Percentiles rank a stretch among this genome's conserved stretches.
phyloP scores from a whole-genome alignment of 331 rosid species.

The Spiraea crenata region DNA sequence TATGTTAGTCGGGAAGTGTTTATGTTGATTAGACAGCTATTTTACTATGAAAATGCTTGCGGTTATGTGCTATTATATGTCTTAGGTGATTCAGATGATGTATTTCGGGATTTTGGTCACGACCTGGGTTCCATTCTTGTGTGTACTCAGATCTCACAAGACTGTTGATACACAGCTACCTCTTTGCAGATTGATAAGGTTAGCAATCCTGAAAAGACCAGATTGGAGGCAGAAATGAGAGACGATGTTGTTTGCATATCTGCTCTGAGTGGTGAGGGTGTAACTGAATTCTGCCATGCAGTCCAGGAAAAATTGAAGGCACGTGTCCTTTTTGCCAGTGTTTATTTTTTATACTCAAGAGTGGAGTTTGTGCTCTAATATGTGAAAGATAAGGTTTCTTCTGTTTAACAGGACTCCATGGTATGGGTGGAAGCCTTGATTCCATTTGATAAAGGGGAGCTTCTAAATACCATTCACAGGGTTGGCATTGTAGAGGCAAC shows the following conservation, averaged over 20 bases:
- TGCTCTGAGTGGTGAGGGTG: slow-evolving; percentile 72
- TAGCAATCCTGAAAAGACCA: slow-evolving; percentile 55
- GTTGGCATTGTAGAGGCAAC: slow-evolving; percentile 96
- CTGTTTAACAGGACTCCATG: slow-evolving; percentile 69
- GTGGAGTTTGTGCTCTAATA: slow-evolving; percentile 12
- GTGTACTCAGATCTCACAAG: background rate
- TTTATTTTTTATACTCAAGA: slow-evolving; percentile 9
- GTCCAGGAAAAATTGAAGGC: slow-evolving; percentile 89
- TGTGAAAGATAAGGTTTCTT: slow-evolving; percentile 3
- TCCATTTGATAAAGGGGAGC: slow-evolving; percentile 90
- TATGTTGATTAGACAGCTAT: background rate
- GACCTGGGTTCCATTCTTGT: no score
- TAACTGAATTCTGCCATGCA: slow-evolving; percentile 68
- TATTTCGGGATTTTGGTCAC: no score
- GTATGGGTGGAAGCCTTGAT: slow-evolving; percentile 97
- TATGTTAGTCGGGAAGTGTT: no score
- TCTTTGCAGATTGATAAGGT: slow-evolving; percentile 73
- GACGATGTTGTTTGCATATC: slow-evolving; percentile 79
- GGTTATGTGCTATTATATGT: background rate
- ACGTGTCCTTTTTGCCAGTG: slow-evolving; percentile 16
- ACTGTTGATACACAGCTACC: slow-evolving; percentile 11
- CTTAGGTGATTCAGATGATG: no score
- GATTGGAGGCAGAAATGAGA: slow-evolving; percentile 70
- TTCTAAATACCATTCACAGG: slow-evolving; percentile 80
- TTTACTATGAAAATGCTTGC: background rate